Evolutionary conservation across 2,329 filamentous ascomycete genomes (phyloP).

Genomic region (Xylariales sp.): DNA sequence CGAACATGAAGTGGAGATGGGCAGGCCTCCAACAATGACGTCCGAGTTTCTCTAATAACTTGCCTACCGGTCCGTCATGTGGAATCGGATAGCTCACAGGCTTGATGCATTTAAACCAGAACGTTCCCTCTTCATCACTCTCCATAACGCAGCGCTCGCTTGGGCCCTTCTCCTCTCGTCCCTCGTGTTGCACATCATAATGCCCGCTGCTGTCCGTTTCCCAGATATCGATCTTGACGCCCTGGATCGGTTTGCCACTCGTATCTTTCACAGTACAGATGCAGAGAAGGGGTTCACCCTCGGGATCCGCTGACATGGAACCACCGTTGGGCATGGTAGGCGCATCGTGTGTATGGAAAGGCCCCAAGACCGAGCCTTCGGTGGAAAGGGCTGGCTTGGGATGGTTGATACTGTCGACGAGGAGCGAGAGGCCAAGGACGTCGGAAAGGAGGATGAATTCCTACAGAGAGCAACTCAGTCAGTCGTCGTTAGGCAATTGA

Average conservation of each 20-base stretch:
- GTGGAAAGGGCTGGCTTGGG: conserved; percentile 67
- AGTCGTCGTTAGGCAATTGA: too few species aligned
- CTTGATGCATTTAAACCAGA: conserved; percentile 82
- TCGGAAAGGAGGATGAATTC: conserved; percentile 83
- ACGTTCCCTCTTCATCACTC: conserved; percentile 65
- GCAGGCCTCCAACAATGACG: conserved; percentile 74
- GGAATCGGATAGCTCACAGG: conserved; percentile 85
- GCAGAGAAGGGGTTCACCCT: conserved; percentile 66
- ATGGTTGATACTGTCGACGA: conserved; percentile 80
- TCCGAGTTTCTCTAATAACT: conserved; percentile 59
- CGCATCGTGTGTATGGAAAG: conserved; percentile 80
- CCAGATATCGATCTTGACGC: conserved; percentile 76
- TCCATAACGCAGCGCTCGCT: conserved; percentile 69
- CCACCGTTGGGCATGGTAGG: conserved; percentile 50
- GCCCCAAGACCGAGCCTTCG: conserved; percentile 75
- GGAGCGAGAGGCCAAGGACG: conserved; percentile 70
- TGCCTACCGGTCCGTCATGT: conserved; percentile 77
- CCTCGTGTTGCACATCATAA: conserved; percentile 75
- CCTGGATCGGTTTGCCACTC: conserved; percentile 54
- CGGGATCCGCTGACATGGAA: conserved; percentile 62
- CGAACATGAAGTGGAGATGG: conserved; percentile 88
- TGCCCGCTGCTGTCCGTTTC: conserved; percentile 76
- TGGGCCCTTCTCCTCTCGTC: conserved; percentile 47
- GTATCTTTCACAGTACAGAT: conserved; percentile 69
- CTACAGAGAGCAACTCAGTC: conserved; percentile 25